phyloP scores from a whole-genome alignment of 768 basidiomycete genomes.

The Termitomyces sp. region DNA sequence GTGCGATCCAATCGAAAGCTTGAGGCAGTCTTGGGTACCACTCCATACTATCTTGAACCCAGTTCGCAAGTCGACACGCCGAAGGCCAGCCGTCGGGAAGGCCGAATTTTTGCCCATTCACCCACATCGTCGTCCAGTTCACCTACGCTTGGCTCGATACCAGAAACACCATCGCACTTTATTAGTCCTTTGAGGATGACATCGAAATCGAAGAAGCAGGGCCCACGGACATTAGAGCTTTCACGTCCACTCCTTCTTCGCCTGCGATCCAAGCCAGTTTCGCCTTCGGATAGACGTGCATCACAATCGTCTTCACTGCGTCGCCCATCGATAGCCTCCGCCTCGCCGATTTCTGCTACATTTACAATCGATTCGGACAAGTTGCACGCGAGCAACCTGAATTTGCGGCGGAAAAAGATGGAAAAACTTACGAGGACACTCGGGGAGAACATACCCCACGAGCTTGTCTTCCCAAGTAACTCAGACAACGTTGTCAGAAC shows the following conservation, averaged over 20 bases:
- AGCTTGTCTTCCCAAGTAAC: constrained; percentile 34
- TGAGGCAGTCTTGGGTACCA: constrained; percentile 43
- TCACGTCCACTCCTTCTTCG: constrained; percentile 16
- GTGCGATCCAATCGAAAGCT: constrained; percentile 56
- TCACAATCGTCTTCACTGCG: constrained; percentile 8
- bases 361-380: constrained; percentile 15
- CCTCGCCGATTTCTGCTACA: constrained; percentile 19
- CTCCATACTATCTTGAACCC: constrained; percentile 29
- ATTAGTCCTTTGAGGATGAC: neutral
- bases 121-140: constrained; percentile 15
- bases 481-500: neutral
- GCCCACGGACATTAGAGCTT: constrained; percentile 8
- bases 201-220: constrained; percentile 13
- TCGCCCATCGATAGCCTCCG: constrained; percentile 11
- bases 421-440: constrained; percentile 47
- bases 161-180: neutral
- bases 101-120: constrained; percentile 16
- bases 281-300: constrained; percentile 11
- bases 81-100: constrained; percentile 16
- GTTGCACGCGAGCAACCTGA: constrained; percentile 21
- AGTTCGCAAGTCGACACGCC: neutral
- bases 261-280: constrained; percentile 13
- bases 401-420: constrained; percentile 33
- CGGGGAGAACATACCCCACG: constrained; percentile 45
- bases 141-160: constrained; percentile 4